These are phyloP conservation scores for Colletotrichum lini DNA, from an alignment of 2,329 filamentous ascomycete genomes.

Conservation along the genomic window DNA sequence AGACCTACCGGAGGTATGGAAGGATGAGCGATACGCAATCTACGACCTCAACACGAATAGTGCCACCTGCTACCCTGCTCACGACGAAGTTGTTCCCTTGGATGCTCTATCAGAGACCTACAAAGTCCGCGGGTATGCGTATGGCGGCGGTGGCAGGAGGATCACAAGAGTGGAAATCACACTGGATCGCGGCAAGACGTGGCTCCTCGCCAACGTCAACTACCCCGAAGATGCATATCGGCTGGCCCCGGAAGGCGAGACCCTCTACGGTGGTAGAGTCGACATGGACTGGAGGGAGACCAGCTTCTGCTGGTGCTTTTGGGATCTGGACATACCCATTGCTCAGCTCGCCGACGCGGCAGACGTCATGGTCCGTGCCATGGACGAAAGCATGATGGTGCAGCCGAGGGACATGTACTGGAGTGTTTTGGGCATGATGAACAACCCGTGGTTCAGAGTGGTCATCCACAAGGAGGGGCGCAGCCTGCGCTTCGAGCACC, in stretches of 20 bases:
- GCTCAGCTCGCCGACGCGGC: conserved; percentile 73
- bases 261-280: conserved; percentile 81
- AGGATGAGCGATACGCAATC: conserved; percentile 91
- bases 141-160: conserved; percentile 87
- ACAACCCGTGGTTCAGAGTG: conserved; percentile 93
- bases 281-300: conserved; percentile 88
- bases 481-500: conserved; percentile 85
- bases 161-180: conserved; percentile 88
- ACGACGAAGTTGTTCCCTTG: conserved; percentile 77
- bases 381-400: conserved; percentile 91
- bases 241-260: conserved; percentile 67
- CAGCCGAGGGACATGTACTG: conserved; percentile 97
- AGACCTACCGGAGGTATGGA: conserved; percentile 83
- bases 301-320: conserved; percentile 94
- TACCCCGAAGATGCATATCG: conserved; percentile 92
- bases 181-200: conserved; percentile 84
- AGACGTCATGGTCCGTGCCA: conserved; percentile 85
- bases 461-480: conserved; percentile 77
- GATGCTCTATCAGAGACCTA: conserved; percentile 63
- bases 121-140: conserved; percentile 84
- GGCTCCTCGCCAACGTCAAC: conserved; percentile 81
- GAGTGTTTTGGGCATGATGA: conserved; percentile 98
- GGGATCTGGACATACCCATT: conserved; percentile 79
- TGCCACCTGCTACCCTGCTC: conserved; percentile 83
- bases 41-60: conserved; percentile 93